Conservation (phyloP, 1,139 yeast genomes). For the Yamadazyma conglobata region DNA sequence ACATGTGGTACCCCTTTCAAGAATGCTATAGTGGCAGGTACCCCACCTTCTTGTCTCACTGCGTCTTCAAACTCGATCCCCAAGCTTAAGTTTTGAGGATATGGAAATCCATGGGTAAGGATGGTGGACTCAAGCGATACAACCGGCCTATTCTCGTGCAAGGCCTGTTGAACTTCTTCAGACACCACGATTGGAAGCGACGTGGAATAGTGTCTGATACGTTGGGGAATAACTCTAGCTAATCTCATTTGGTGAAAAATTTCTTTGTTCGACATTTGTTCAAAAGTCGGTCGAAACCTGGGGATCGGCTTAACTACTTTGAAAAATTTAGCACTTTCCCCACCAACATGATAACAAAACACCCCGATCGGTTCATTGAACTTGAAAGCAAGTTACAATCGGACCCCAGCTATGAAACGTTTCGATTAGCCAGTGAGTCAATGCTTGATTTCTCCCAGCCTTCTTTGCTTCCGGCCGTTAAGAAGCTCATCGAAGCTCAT, state of each 20-base stretch:
- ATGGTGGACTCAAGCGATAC: constrained; percentile 85
- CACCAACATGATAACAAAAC: not conserved
- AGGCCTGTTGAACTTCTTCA: constrained; percentile 61
- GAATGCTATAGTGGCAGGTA: constrained; percentile 87
- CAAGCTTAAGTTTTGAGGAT: constrained; percentile 72
- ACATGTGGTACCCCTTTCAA: constrained; percentile 68
- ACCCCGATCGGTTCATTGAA: not conserved
- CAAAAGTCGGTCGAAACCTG: not conserved
- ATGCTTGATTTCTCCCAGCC: not conserved
- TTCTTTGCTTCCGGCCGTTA: not conserved
- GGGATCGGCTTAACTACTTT: not conserved
- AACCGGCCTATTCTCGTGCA: constrained; percentile 54
- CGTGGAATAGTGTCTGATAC: constrained; percentile 1
- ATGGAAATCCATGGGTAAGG: constrained; percentile 87
- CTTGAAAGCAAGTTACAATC: not conserved
- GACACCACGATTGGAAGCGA: constrained; percentile 34
- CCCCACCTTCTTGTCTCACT: constrained; percentile 60
- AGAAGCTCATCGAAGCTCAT: constrained; percentile 1
- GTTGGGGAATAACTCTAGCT: not conserved
- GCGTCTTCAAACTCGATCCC: constrained; percentile 63
- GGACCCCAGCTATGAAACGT: constrained; percentile 2
- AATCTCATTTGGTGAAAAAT: too few relatives aligned
- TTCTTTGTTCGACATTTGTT: not conserved
- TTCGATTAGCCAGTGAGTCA: constrained; percentile 1
- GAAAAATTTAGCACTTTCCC: not conserved